These are phyloP conservation scores for Amanita rubescens DNA, from an alignment of 768 basidiomycete species.

Conservation along the genomic window DNA sequence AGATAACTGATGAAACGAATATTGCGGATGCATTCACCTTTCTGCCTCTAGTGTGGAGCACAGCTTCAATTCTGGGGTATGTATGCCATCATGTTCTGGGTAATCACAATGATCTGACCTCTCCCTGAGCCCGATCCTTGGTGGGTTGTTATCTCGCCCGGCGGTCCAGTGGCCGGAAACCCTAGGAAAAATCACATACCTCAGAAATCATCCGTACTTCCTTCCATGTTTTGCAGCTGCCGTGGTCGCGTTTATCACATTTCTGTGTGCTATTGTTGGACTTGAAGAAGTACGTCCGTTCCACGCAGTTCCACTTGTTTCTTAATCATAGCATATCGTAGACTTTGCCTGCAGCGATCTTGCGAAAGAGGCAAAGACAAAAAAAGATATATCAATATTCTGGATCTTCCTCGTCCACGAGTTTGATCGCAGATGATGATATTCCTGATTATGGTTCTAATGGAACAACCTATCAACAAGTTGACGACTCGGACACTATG, in stretches of 20 bases:
- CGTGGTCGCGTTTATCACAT: conserved; percentile 14
- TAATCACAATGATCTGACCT: not conserved
- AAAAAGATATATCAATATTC: not conserved
- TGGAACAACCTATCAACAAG: not conserved
- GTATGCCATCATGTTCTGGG: conserved; percentile 1
- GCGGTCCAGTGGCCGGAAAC: conserved; percentile 19
- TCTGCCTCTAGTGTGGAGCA: conserved; percentile 28
- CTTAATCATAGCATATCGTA: not conserved
- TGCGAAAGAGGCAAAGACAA: not conserved
- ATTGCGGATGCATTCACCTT: conserved; percentile 30
- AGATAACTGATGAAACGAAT: conserved; percentile 33
- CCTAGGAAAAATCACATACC: conserved; percentile 19
- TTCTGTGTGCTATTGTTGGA: conserved; percentile 14
- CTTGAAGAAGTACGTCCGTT: conserved; percentile 22
- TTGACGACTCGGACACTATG: not conserved
- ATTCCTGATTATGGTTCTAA: not conserved
- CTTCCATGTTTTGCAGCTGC: conserved; percentile 27
- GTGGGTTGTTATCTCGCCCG: conserved; percentile 26
- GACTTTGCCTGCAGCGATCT: not conserved
- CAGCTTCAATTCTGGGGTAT: conserved; percentile 25
- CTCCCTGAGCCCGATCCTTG: conserved; percentile 18
- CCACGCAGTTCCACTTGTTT: not conserved
- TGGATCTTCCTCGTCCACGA: not conserved
- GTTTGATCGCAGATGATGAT: not conserved
- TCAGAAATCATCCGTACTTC: conserved; percentile 27